These are phyloP conservation scores for Suillus discolor DNA, from an alignment of 768 basidiomycete species.

Conservation along the genomic window DNA sequence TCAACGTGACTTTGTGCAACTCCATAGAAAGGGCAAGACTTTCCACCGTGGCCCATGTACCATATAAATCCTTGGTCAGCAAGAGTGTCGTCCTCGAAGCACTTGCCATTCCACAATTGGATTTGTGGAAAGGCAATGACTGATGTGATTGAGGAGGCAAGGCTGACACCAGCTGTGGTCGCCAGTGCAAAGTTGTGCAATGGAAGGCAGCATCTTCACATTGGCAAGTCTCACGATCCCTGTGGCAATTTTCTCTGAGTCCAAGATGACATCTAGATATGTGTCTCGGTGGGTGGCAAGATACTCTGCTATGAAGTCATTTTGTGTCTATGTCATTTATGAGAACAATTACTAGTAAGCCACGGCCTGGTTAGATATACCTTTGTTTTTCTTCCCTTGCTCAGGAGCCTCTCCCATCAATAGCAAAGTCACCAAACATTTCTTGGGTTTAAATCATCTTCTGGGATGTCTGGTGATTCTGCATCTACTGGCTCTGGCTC, in stretches of 20 bases:
- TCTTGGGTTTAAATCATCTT: not conserved
- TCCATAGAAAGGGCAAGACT: conserved; percentile 15
- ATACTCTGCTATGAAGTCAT: conserved; percentile 9
- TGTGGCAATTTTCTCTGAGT: not conserved
- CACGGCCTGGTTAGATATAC: not conserved
- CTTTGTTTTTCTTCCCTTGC: not conserved
- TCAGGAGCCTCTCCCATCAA: not conserved
- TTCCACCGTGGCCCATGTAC: conserved; percentile 23
- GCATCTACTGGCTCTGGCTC: not conserved
- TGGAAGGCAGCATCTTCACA: not conserved
- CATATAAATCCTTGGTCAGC: conserved; percentile 21
- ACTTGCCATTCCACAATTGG: conserved; percentile 19
- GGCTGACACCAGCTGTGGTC: conserved; percentile 6
- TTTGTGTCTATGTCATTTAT: conserved; percentile 4
- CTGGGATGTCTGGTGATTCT: not conserved
- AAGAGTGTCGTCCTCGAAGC: conserved; percentile 15
- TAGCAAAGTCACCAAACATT: not conserved
- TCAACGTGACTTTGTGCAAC: too few species aligned
- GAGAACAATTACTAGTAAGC: not conserved
- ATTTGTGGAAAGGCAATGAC: conserved; percentile 17
- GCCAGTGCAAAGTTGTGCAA: conserved; percentile 6
- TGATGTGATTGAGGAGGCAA: not conserved
- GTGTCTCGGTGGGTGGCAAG: not conserved
- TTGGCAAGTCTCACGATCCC: conserved; percentile 3
- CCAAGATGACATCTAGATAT: conserved; percentile 5